Evolutionary conservation across 257 asterid species (phyloP).

Genomic region (Forsythia viridissima): DNA sequence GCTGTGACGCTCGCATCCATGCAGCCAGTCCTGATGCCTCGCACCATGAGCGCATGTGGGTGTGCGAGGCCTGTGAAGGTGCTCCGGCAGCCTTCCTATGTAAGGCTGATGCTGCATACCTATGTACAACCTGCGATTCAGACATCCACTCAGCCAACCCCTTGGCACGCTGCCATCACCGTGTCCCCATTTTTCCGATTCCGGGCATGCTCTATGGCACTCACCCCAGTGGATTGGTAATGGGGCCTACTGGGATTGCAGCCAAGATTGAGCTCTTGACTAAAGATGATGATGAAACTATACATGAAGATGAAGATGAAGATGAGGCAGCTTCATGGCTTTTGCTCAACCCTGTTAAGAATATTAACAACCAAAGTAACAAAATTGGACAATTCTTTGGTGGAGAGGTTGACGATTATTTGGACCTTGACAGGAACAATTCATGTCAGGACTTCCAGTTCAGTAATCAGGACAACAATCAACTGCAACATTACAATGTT

Average conservation of each 20-base stretch:
- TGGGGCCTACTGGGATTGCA: slow-evolving; percentile 14
- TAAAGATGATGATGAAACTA: slow-evolving; percentile 30
- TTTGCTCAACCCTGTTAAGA: slow-evolving; percentile 50
- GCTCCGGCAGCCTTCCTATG: slow-evolving; percentile 72
- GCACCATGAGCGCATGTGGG: slow-evolving; percentile 50
- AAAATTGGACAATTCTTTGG: slow-evolving; percentile 31
- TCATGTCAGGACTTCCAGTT: slow-evolving; percentile 41
- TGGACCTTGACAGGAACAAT: slow-evolving; percentile 55
- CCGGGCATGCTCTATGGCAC: slow-evolving; percentile 32
- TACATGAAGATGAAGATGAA: slow-evolving; percentile 45
- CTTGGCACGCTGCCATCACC: slow-evolving; percentile 84
- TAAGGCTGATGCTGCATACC: slow-evolving; percentile 84
- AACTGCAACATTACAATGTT: slow-evolving; percentile 37
- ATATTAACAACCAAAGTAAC: slow-evolving; percentile 18
- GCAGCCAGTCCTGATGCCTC: slow-evolving; percentile 34
- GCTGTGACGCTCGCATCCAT: slow-evolving; percentile 49
- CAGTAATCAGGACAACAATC: slow-evolving; percentile 24
- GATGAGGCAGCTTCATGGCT: slow-evolving; percentile 82
- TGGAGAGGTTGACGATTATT: slow-evolving; percentile 57
- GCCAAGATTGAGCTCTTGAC: slow-evolving; percentile 35
- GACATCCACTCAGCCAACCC: slow-evolving; percentile 87
- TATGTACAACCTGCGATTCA: slow-evolving; percentile 69
- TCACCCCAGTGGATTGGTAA: slow-evolving; percentile 18
- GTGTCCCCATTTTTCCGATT: slow-evolving; percentile 57
- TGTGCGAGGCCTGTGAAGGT: slow-evolving; percentile 62